Conservation (phyloP, 176 grass and related monocot genomes). For the Oryza punctata region DNA sequence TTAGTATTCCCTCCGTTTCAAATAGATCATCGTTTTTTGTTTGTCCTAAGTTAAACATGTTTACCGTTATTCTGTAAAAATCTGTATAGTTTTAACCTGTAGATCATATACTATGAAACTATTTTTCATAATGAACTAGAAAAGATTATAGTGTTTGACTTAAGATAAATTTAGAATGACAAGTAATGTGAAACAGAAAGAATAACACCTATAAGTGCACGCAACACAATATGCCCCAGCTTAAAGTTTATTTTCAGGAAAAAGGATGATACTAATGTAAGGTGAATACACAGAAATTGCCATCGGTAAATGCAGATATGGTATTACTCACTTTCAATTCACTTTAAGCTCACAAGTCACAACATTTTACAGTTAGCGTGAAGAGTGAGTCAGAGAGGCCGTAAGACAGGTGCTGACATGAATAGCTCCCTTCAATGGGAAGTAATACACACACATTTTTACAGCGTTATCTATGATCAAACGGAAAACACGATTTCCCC, state of each 20-base stretch:
- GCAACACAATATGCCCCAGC: too few relatives aligned
- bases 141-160: too few relatives aligned
- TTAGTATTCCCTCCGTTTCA: too few relatives aligned
- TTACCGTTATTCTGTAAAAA: too few relatives aligned
- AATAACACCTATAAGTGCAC: background rate
- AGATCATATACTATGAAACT: too few relatives aligned
- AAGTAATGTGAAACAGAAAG: too few relatives aligned
- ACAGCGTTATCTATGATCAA: conserved; percentile 61
- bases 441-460: conserved; percentile 61
- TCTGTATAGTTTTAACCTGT: too few relatives aligned
- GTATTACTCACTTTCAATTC: conserved; percentile 32
- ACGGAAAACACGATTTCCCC: conserved; percentile 31
- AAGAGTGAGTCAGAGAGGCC: background rate
- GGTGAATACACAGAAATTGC: background rate
- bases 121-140: too few relatives aligned
- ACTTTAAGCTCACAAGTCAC: conserved; percentile 27
- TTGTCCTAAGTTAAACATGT: too few relatives aligned
- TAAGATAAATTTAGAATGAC: too few relatives aligned
- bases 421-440: conserved; percentile 47
- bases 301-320: conserved; percentile 1
- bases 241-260: too few relatives aligned
- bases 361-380: conserved; percentile 43
- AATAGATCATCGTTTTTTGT: too few relatives aligned
- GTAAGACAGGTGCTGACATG: conserved; percentile 2
- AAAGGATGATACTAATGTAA: background rate